Percentiles rank a stretch among this genome's conserved stretches.
These are phyloP conservation scores for Fusarium illudens DNA, from an alignment of 2,329 filamentous ascomycete species.

Conservation along the genomic window DNA sequence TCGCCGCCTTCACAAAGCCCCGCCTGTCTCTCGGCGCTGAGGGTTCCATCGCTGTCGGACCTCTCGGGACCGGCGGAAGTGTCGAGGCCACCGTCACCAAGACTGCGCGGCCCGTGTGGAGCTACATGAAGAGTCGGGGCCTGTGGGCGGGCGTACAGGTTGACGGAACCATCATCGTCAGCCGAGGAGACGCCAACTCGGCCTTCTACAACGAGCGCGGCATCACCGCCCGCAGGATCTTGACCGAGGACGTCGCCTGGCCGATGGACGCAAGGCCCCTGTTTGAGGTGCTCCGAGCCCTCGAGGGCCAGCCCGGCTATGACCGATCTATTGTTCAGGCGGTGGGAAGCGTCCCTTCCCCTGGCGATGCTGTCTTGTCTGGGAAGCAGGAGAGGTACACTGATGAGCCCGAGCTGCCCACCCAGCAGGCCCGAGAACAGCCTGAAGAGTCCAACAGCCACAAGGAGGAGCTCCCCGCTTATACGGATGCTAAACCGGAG, in stretches of 20 bases:
- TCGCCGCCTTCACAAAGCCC: slow-evolving; percentile 73
- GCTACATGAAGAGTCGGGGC: slow-evolving; percentile 82
- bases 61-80: slow-evolving; percentile 68
- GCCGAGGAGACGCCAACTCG: slow-evolving; percentile 80
- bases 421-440: not conserved
- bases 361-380: slow-evolving; percentile 27
- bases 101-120: slow-evolving; percentile 71
- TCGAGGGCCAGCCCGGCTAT: slow-evolving; percentile 46
- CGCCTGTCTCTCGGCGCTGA: slow-evolving; percentile 75
- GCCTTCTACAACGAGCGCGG: slow-evolving; percentile 73
- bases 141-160: slow-evolving; percentile 81
- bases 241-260: slow-evolving; percentile 51
- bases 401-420: slow-evolving; percentile 6
- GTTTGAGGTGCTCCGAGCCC: slow-evolving; percentile 50
- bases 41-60: slow-evolving; percentile 70
- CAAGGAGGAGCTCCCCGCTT: slow-evolving; percentile 35
- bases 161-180: slow-evolving; percentile 82
- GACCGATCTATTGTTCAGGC: slow-evolving; percentile 41
- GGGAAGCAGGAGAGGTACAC: slow-evolving; percentile 45
- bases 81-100: slow-evolving; percentile 52
- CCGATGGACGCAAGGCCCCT: slow-evolving; percentile 50
- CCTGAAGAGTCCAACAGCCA: not conserved
- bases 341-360: slow-evolving; percentile 35
- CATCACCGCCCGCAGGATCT: slow-evolving; percentile 50
- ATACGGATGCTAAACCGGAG: slow-evolving; percentile 17